These are phyloP conservation scores for Colletotrichum ledebouriae DNA, from an alignment of 2,329 filamentous ascomycete genomes.

Conservation along the genomic window DNA sequence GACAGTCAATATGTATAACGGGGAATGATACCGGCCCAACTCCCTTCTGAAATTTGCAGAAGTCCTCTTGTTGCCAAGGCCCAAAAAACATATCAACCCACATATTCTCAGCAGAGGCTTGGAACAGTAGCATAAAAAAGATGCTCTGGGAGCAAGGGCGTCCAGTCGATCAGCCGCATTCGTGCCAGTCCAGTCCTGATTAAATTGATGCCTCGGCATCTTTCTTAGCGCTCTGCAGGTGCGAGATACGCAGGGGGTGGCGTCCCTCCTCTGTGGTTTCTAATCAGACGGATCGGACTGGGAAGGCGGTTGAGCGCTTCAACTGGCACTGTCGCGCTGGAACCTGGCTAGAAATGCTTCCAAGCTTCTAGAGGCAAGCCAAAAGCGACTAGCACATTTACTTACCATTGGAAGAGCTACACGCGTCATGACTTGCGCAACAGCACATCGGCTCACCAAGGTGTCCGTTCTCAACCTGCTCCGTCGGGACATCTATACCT, in stretches of 20 bases:
- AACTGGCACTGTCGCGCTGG: background rate
- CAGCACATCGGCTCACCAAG: background rate
- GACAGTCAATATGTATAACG: no score
- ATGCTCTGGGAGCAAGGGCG: constrained; percentile 14
- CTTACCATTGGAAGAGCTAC: no score
- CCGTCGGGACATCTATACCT: constrained; percentile 36
- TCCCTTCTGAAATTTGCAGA: background rate
- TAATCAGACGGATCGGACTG: background rate
- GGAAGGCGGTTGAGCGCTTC: no score
- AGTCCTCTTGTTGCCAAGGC: background rate
- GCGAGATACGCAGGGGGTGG: constrained; percentile 24
- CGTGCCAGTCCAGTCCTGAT: background rate
- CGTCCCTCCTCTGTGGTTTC: background rate
- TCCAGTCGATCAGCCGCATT: background rate
- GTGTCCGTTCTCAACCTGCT: constrained; percentile 6
- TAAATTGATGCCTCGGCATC: constrained; percentile 36
- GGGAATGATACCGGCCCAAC: background rate
- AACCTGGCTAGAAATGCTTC: constrained; percentile 11
- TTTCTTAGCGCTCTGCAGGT: constrained; percentile 7
- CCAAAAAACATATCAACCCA: background rate
- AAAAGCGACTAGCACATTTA: background rate
- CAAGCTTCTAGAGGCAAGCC: constrained; percentile 3
- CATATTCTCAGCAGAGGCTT: background rate
- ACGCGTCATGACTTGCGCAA: background rate
- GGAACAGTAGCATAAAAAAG: constrained; percentile 5